Evolutionary conservation across 192 early-diverging fungal species (phyloP).

Genomic region (Thamnidium elegans): DNA sequence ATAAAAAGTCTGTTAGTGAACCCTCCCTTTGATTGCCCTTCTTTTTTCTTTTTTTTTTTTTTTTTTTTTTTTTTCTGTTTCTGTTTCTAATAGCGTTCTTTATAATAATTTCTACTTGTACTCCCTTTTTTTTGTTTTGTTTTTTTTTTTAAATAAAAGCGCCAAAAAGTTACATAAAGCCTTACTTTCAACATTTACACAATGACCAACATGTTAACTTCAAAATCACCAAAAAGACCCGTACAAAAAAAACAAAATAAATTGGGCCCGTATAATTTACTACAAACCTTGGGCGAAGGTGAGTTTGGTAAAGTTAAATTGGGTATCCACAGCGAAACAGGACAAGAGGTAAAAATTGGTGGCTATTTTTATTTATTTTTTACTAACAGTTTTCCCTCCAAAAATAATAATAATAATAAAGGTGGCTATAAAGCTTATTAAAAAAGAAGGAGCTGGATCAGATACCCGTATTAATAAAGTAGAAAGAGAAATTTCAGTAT

Average conservation of each 20-base stretch:
- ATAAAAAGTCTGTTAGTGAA: no score
- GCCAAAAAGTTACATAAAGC: neutral
- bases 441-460: constrained; percentile 81
- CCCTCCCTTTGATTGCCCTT: no score
- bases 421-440: constrained; percentile 95
- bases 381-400: neutral
- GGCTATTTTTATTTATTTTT: neutral
- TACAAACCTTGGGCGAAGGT: constrained; percentile 87
- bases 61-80: no score
- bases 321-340: constrained; percentile 62
- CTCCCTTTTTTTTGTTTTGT: neutral
- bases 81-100: no score
- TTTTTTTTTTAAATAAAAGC: neutral
- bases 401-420: constrained; percentile 18
- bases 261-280: constrained; percentile 74
- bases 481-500: constrained; percentile 88
- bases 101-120: constrained; percentile 1
- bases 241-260: constrained; percentile 11
- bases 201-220: neutral
- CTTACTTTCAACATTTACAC: neutral
- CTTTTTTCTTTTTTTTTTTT: no score
- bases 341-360: constrained; percentile 32
- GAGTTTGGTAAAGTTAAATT: constrained; percentile 92
- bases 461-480: constrained; percentile 80
- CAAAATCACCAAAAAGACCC: neutral